Evolutionary conservation across 2,329 filamentous ascomycete species (phyloP), one percentile per base, ranked within the genome.

Genomic region (Leptosphaerulina australis): DNA sequence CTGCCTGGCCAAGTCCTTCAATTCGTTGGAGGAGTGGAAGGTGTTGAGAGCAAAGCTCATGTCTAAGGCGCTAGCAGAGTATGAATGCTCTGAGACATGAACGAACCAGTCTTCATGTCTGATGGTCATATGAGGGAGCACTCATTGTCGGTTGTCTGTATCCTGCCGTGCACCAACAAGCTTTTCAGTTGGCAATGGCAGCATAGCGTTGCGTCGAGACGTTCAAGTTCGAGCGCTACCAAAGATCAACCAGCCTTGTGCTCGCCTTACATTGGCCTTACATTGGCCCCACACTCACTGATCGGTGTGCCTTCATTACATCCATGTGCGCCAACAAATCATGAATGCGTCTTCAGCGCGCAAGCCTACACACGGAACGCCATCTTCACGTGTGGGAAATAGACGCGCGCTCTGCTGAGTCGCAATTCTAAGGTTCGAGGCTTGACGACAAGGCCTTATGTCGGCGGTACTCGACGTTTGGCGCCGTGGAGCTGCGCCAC

Each of bases 381-480:
- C 20, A 28, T 14, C 25, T 40, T 26, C 30, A 26, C 20, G 36
- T 21, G 35, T 21, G 25, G 31, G n/a, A 14, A 17, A 37, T 51
- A 51, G 43, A 51, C 48, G 48, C 48, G 48, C 48, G 48, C 41
- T 51, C 43, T 51, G 30, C 30, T 41, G 48, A 38, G n/a, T 38
- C 20, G 33, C 41, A 25, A 33, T 24, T 36, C 29, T n/a, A 51
- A 45, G 25, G 25, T 28, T 30, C 36, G 36, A 51, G 48, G 29
- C 48, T 39, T 40, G 33, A 44, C 37, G 41, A 36, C 9, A 46
- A 51, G 48, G 48, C 48, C 18, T 24, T 33, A 51, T 30, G 41
- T 46, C 48, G 48, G 48, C 22, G 30, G 21, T 51, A 51, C 21
- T 51, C 18, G 31, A 33, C 37, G 21, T 46, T n/a, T 41, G 36